Evolutionary conservation across 2,329 filamentous ascomycete species (phyloP).

Genomic region (Sporothrix brunneoviolacea): DNA sequence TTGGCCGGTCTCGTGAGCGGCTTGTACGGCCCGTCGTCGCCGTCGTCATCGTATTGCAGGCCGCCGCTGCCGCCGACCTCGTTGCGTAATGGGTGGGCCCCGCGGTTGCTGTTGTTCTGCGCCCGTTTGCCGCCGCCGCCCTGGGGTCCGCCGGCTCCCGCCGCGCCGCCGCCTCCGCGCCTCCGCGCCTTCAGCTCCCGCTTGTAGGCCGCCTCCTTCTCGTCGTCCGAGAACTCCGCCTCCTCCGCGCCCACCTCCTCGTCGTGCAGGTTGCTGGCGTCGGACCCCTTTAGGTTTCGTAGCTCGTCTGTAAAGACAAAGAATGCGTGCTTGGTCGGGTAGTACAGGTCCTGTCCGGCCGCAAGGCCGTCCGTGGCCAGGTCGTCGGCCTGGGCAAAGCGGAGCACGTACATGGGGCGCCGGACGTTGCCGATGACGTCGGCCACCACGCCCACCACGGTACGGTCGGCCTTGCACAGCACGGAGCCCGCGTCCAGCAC

Average conservation of each 20-base stretch:
- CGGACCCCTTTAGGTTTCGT: constrained; percentile 74
- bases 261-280: constrained; percentile 91
- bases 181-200: constrained; percentile 61
- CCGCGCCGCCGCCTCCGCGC: constrained; percentile 38
- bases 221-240: constrained; percentile 93
- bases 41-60: constrained; percentile 58
- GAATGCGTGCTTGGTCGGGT: constrained; percentile 68
- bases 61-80: constrained; percentile 32
- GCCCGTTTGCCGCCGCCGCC: constrained; percentile 1
- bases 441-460: constrained; percentile 71
- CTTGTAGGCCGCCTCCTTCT: constrained; percentile 82
- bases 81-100: constrained; percentile 32
- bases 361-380: constrained; percentile 60
- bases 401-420: constrained; percentile 77
- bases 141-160: constrained; percentile 17
- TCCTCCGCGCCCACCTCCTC: constrained; percentile 84
- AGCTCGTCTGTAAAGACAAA: constrained; percentile 84
- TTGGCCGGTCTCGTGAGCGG: constrained; percentile 62
- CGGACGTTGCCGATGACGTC: constrained; percentile 83
- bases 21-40: constrained; percentile 63
- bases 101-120: not conserved
- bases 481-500: constrained; percentile 81
- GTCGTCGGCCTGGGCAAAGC: constrained; percentile 57
- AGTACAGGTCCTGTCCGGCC: constrained; percentile 68
- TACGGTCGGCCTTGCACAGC: constrained; percentile 69